Percentiles rank a stretch among this genome's conserved stretches.
These are phyloP conservation scores for Trametes meyenii DNA, from an alignment of 768 basidiomycete species.

Conservation along the genomic window DNA sequence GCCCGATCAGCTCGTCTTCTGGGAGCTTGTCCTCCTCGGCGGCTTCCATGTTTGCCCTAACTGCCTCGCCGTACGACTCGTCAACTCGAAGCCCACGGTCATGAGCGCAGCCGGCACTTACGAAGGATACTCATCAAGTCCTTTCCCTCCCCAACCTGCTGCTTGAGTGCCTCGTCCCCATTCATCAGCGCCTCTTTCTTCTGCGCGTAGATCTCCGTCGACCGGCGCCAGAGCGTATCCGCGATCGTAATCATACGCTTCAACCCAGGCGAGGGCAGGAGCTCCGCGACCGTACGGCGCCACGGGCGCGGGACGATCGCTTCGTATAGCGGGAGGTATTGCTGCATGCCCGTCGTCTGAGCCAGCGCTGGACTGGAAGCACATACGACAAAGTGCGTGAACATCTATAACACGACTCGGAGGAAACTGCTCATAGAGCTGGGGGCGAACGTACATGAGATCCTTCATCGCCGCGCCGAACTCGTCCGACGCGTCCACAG, in stretches of 20 bases:
- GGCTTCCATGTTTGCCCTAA: constrained; percentile 28
- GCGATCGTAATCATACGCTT: constrained; percentile 15
- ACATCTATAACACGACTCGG: no score
- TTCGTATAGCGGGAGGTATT: constrained; percentile 44
- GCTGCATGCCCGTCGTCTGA: constrained; percentile 45
- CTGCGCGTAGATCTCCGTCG: constrained; percentile 18
- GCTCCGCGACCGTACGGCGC: constrained; percentile 11
- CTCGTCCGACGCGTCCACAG: constrained; percentile 30
- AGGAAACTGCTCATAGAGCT: no score
- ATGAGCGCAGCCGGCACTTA: not conserved
- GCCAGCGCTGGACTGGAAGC: not conserved
- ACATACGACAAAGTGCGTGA: no score
- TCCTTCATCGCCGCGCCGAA: constrained; percentile 14
- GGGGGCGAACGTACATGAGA: constrained; percentile 32
- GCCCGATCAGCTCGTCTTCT: constrained; percentile 32
- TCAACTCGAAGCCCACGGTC: not conserved
- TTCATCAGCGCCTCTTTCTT: constrained; percentile 24
- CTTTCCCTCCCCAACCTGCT: constrained; percentile 19
- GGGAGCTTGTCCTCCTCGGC: constrained; percentile 24
- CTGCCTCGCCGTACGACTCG: constrained; percentile 8
- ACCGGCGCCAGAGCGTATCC: constrained; percentile 16
- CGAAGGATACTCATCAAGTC: constrained; percentile 34
- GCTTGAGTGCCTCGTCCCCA: constrained; percentile 23
- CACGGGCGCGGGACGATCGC: constrained; percentile 32
- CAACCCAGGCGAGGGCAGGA: constrained; percentile 14